Evolutionary conservation across 2,329 filamentous ascomycete species (phyloP), one percentile per base, ranked within the genome.

Genomic region (Aspergillus brasiliensis): DNA sequence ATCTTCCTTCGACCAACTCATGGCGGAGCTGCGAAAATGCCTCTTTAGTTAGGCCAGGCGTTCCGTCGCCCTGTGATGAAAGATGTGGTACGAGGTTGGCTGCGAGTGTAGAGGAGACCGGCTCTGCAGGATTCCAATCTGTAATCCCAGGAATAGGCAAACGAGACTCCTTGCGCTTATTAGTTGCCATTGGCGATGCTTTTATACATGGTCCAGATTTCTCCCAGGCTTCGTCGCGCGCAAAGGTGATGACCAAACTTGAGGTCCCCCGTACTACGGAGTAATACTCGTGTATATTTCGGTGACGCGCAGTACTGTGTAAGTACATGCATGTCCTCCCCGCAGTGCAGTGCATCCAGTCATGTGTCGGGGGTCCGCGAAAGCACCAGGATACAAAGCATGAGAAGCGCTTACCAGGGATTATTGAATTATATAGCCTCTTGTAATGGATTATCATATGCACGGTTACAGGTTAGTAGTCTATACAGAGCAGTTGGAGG

Each of bases 21-120:
- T 87, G 86, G 25, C 94, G 82, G 2, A 97, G 83, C 55, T 88
- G 86, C 63, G 90, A 88, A 64, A 97, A 88, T 52, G 91, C 90
- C 66, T 88, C 86, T 60, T 86, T 88, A 67, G 89, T 87, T 68
- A 89, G 84, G 55, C 84, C 84, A 68, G 85, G 83, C 56, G 84
- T 83, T 47, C 84, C 86, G 62, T 82, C 84, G 54, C 84, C 82
- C 52, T 85, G 85, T 21, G 89, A 84, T 46, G 89, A 86, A 63
- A 92, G 87, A 73, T 91, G 91, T 72, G 91, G 88, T 64, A 95
- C 91, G 59, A 97, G 87, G 75, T 96, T 91, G 11, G 91, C 91
- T 55, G 93, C 92, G 69, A 97, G 83, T 8, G 92, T 96, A 15
- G 93, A 97, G 11, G 92, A 90, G 31, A 73, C 67, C 25, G 75